Conservation (phyloP, 352 stramenopile genomes). For the Pythium angustatum region DNA sequence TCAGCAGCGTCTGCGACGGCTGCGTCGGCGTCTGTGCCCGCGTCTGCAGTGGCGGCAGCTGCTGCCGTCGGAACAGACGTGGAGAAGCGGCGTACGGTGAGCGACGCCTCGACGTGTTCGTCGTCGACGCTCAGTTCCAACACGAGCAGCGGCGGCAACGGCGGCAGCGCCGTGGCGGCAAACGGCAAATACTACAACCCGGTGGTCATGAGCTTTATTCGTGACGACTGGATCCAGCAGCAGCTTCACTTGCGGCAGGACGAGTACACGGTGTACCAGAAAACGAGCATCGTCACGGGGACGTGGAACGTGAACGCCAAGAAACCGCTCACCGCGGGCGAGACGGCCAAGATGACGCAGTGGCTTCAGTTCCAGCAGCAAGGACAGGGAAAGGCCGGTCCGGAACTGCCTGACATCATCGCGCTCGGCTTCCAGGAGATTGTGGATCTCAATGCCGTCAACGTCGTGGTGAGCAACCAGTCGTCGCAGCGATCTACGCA, state of each 20-base stretch:
- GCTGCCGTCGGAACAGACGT: not conserved
- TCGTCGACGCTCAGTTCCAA: slow-evolving; percentile 8
- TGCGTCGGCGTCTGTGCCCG: too few relatives aligned
- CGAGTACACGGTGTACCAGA: slow-evolving; percentile 67
- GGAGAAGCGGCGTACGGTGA: slow-evolving; percentile 14
- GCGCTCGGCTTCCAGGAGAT: slow-evolving; percentile 97
- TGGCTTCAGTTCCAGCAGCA: slow-evolving; percentile 58
- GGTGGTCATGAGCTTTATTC: slow-evolving; percentile 82
- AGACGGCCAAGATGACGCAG: slow-evolving; percentile 59
- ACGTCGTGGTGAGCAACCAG: slow-evolving; percentile 98
- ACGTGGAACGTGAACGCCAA: slow-evolving; percentile 99
- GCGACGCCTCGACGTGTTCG: slow-evolving; percentile 13
- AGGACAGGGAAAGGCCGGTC: not conserved
- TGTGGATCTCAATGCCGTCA: slow-evolving; percentile 99
- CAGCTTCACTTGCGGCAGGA: slow-evolving; percentile 60
- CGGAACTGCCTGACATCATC: slow-evolving; percentile 55
- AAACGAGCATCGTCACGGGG: slow-evolving; percentile 68
- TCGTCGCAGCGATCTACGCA: slow-evolving; percentile 88
- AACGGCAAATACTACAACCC: slow-evolving; percentile 81
- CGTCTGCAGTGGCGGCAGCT: too few relatives aligned
- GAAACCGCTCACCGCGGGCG: slow-evolving; percentile 82
- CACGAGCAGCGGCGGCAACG: not conserved
- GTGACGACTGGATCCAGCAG: slow-evolving; percentile 88
- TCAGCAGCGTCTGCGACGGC: not conserved
- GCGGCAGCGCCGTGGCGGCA: slow-evolving; percentile 1